phyloP scores from a whole-genome alignment of 2,329 filamentous ascomycete genomes.

The Monosporascus ibericus region DNA sequence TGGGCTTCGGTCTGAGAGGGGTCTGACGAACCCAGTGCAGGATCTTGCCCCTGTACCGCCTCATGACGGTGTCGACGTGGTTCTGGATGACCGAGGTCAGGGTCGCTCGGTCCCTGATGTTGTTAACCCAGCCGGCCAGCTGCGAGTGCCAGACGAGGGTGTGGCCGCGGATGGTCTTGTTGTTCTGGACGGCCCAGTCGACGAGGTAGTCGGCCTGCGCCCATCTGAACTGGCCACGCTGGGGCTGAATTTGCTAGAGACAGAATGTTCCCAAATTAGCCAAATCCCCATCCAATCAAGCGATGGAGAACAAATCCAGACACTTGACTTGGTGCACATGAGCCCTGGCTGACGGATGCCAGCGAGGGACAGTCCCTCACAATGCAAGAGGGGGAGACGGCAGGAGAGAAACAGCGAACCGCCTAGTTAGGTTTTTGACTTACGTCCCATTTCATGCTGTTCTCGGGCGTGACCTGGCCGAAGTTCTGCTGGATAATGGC shows the following conservation, averaged over 20 bases:
- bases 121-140: conserved; percentile 52
- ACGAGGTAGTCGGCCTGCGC: conserved; percentile 52
- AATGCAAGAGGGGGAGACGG: neutral
- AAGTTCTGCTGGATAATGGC: conserved; percentile 56
- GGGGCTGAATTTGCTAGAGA: conserved; percentile 16
- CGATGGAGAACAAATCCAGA: too few relatives aligned
- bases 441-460: conserved; percentile 65
- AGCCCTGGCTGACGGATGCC: too few relatives aligned
- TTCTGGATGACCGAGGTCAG: conserved; percentile 52
- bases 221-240: conserved; percentile 48
- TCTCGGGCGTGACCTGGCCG: conserved; percentile 60
- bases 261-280: neutral
- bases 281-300: too few relatives aligned
- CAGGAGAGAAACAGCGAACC: neutral
- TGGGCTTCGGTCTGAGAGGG: conserved; percentile 10
- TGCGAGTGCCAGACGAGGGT: conserved; percentile 61
- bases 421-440: conserved; percentile 19
- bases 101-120: conserved; percentile 26
- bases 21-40: conserved; percentile 32
- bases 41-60: conserved; percentile 58
- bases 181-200: conserved; percentile 49
- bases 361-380: too few relatives aligned
- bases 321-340: too few relatives aligned
- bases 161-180: conserved; percentile 57
- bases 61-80: conserved; percentile 53